Conservation (phyloP, 768 basidiomycete genomes). For the Boletus eberwhitei region DNA sequence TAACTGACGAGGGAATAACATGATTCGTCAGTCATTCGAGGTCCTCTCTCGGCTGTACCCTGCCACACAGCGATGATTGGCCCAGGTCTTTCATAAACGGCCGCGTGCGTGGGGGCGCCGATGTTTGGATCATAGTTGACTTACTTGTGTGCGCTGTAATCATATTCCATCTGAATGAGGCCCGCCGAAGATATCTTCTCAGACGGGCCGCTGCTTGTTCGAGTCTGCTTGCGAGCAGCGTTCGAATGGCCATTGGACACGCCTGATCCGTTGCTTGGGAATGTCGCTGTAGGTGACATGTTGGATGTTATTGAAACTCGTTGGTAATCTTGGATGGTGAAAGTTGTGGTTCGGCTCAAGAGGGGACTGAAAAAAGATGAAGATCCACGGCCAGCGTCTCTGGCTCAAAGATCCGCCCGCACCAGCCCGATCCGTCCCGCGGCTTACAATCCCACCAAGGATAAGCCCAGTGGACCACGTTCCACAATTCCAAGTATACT, state of each 20-base stretch:
- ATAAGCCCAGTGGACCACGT: not conserved
- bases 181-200: slow-evolving; percentile 54
- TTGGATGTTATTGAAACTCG: not conserved
- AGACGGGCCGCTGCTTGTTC: not conserved
- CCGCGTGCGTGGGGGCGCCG: slow-evolving; percentile 18
- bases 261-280: not conserved
- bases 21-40: slow-evolving; percentile 29
- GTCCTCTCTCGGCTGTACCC: slow-evolving; percentile 4
- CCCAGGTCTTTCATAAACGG: slow-evolving; percentile 13
- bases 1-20: slow-evolving; percentile 64
- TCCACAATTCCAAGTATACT: not conserved
- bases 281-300: slow-evolving; percentile 27
- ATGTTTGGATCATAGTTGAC: slow-evolving; percentile 28
- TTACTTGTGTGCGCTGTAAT: slow-evolving; percentile 88
- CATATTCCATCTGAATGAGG: slow-evolving; percentile 77
- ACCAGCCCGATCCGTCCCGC: not conserved
- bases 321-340: not conserved
- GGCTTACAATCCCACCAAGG: not conserved
- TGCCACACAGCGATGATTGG: slow-evolving; percentile 14
- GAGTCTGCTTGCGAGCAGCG: slow-evolving; percentile 17
- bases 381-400: not conserved
- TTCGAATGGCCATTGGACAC: slow-evolving; percentile 15
- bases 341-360: slow-evolving; percentile 3
- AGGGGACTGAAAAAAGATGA: not conserved
- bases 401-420: slow-evolving; percentile 22